A percentile compares a stretch with the other conserved stretches of the same genome.
phyloP scores from a whole-genome alignment of 23 red algal genomes.

The Gracilaria gracilis region DNA sequence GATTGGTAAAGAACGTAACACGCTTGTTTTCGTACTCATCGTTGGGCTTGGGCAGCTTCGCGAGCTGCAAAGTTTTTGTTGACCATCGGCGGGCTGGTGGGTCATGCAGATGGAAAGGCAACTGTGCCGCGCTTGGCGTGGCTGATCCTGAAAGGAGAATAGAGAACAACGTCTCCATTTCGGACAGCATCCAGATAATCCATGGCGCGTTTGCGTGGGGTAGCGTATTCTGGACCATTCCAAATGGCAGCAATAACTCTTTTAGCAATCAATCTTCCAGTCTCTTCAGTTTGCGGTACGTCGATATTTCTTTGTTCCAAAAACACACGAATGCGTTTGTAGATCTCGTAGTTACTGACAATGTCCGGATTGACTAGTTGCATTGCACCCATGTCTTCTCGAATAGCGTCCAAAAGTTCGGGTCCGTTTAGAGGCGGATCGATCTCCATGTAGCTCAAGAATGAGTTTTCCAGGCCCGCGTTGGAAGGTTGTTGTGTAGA shows the following conservation, averaged over 20 bases:
- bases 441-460: not conserved
- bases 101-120: not conserved
- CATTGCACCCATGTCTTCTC: not conserved
- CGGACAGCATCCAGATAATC: not conserved
- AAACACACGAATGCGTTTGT: not conserved
- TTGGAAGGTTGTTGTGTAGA: not conserved
- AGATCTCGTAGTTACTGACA: not conserved
- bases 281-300: not conserved
- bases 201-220: not conserved
- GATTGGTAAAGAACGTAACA: not conserved
- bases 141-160: not conserved
- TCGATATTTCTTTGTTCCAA: not conserved
- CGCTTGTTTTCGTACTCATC: constrained; percentile 26
- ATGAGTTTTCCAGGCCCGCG: not conserved
- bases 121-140: not conserved
- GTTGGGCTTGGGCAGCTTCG: not conserved
- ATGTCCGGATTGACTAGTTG: not conserved
- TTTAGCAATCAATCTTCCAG: not conserved
- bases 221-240: not conserved
- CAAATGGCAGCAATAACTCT: not conserved
- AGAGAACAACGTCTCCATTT: not conserved
- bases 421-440: not conserved
- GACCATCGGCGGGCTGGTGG: not conserved
- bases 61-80: not conserved
- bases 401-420: not conserved